phyloP scores from a whole-genome alignment of 148 eudicot genomes.

The Silene conica region DNA sequence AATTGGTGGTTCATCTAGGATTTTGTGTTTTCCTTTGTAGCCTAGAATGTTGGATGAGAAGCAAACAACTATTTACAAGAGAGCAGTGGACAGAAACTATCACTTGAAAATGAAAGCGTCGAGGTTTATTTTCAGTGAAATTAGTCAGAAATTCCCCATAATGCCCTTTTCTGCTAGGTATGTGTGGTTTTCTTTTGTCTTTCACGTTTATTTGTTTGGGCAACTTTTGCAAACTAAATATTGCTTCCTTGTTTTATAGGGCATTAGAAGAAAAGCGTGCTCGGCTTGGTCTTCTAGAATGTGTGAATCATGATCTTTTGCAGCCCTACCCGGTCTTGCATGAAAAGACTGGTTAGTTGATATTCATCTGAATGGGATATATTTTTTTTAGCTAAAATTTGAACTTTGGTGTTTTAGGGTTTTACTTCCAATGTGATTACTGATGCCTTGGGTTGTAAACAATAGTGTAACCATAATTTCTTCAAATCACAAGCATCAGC shows the following conservation, averaged over 20 bases:
- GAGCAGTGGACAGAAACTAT: conserved; percentile 85
- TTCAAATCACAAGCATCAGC: background rate
- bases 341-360: conserved; percentile 73
- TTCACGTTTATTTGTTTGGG: background rate
- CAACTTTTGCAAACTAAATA: background rate
- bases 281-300: conserved; percentile 83
- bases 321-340: conserved; percentile 96
- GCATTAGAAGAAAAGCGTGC: conserved; percentile 94
- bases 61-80: conserved; percentile 78
- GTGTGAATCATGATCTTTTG: conserved; percentile 80
- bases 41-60: conserved; percentile 89
- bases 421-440: background rate
- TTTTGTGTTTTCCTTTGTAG: conserved; percentile 25
- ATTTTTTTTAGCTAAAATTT: background rate
- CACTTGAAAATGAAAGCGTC: conserved; percentile 84
- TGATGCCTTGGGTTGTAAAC: background rate
- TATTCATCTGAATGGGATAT: background rate
- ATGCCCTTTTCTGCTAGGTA: conserved; percentile 91
- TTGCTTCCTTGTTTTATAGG: conserved; percentile 30
- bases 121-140: conserved; percentile 84
- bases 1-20: background rate
- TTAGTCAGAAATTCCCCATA: conserved; percentile 77
- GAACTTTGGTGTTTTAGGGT: background rate
- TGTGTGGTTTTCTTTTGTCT: conserved; percentile 4
- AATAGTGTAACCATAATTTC: background rate